Evolutionary conservation across 129 eudicot species (phyloP), one percentile per base, ranked within the genome.

Genomic region (Saussurea involucrata): DNA sequence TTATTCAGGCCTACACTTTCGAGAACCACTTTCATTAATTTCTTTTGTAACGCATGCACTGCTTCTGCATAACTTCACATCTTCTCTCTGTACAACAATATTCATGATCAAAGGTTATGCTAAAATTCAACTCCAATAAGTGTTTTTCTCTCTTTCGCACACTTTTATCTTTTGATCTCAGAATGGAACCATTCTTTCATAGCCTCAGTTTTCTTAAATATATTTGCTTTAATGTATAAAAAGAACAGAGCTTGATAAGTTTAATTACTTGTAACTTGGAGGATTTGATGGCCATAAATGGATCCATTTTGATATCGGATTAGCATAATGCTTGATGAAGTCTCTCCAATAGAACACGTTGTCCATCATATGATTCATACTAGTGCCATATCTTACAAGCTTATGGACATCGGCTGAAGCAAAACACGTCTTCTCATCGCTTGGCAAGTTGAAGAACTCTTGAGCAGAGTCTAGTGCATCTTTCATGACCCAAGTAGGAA

Each of bases 361-460:
- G 37, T 88, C 92, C 4, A 72, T 78, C 31, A 58, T 49, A 11
- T 83, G 80, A 78, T 85, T 88, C 72, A 85, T 71, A 40, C 92
- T 88, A 21, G 92, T 88, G n/a, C 86, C 89, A 44, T 88, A 88
- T 65, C 92, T 85, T 22, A 88, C 92, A 12, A 89, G 87, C 40
- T 85, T 76, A 27, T 46, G 86, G 28, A 85, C 81, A 88, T 85
- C 63, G 24, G 68, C 73, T 15, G 92, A 88, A 17, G 66, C 78
- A 2, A 85, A 78, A 25, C 24, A 31, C 86, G 81, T 80, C 84
- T 88, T 88, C 74, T 82, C 85, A 32, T 83, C 89, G 37, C 69
- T 79, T 33, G 90, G 78, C 57, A 88, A 73, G 74, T 80, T 27
- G 46, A 85, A 82, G 80, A 82, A 89, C 78, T 83, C 85, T 24